These are phyloP conservation scores for Leptomonas seymouri DNA, from an alignment of 208 protist genomes.

Conservation along the genomic window DNA sequence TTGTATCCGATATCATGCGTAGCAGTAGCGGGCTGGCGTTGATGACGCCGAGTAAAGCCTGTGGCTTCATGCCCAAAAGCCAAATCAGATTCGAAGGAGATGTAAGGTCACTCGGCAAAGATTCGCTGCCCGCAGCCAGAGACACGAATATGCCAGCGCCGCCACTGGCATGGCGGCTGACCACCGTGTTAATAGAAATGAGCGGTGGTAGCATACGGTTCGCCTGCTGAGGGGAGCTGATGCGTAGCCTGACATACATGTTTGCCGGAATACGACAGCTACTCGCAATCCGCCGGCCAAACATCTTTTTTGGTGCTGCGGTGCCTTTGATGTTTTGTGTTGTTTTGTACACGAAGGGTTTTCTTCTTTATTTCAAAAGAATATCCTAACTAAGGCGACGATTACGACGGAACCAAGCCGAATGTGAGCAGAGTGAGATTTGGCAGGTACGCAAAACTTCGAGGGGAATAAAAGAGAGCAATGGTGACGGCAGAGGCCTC, in stretches of 20 bases:
- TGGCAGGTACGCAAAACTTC: too few species aligned
- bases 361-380: not conserved
- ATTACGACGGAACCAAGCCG: too few species aligned
- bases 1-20: conserved; percentile 90
- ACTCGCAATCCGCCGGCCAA: conserved; percentile 78
- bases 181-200: conserved; percentile 44
- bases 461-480: too few species aligned
- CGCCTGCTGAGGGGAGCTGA: conserved; percentile 77
- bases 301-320: conserved; percentile 49
- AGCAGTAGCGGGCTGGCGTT: conserved; percentile 68
- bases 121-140: conserved; percentile 31
- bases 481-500: too few species aligned
- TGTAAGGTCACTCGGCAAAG: conserved; percentile 42
- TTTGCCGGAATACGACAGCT: conserved; percentile 73
- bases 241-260: conserved; percentile 81
- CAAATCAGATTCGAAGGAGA: conserved; percentile 48
- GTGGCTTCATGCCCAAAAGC: conserved; percentile 54
- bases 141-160: conserved; percentile 29
- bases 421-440: too few species aligned
- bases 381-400: too few species aligned
- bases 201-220: conserved; percentile 78
- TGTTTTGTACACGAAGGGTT: not conserved
- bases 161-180: conserved; percentile 45
- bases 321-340: not conserved
- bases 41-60: conserved; percentile 53